Evolutionary conservation across 2,329 filamentous ascomycete species (phyloP).

Genomic region (Mycogone perniciosa): DNA sequence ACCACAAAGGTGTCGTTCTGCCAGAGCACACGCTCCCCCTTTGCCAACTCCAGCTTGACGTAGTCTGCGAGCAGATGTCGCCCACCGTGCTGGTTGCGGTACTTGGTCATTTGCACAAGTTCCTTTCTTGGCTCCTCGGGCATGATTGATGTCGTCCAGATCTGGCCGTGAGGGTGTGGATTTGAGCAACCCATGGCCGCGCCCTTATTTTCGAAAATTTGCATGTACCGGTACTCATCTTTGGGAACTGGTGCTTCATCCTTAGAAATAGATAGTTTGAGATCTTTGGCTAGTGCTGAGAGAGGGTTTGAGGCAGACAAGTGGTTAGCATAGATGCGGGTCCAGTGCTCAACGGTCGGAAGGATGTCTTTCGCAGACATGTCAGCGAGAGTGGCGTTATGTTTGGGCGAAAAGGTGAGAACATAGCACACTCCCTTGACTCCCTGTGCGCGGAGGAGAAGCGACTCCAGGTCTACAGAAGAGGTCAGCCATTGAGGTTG

Average conservation of each 20-base stretch:
- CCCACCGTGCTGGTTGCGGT: constrained; percentile 64
- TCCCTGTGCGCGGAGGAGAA: constrained; percentile 73
- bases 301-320: constrained; percentile 67
- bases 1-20: constrained; percentile 81
- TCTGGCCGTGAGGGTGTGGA: constrained; percentile 92
- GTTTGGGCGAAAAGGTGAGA: constrained; percentile 83
- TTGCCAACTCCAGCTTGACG: constrained; percentile 71
- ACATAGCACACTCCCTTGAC: constrained; percentile 97
- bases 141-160: constrained; percentile 88
- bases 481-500: neutral
- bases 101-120: constrained; percentile 69
- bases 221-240: constrained; percentile 90
- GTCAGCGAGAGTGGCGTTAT: constrained; percentile 89
- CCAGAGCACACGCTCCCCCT: constrained; percentile 79
- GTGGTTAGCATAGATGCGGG: constrained; percentile 78
- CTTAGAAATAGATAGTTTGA: constrained; percentile 33
- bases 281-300: constrained; percentile 31
- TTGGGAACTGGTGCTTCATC: constrained; percentile 44
- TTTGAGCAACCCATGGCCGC: constrained; percentile 98
- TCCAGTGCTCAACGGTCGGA: constrained; percentile 85
- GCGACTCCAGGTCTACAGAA: constrained; percentile 59
- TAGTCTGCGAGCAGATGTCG: constrained; percentile 82
- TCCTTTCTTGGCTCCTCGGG: constrained; percentile 86
- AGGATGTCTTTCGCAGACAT: constrained; percentile 71
- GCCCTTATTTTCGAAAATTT: constrained; percentile 99